Evolutionary conservation across 2,329 filamentous ascomycete species (phyloP).

Genomic region (Calonectria naviculata): DNA sequence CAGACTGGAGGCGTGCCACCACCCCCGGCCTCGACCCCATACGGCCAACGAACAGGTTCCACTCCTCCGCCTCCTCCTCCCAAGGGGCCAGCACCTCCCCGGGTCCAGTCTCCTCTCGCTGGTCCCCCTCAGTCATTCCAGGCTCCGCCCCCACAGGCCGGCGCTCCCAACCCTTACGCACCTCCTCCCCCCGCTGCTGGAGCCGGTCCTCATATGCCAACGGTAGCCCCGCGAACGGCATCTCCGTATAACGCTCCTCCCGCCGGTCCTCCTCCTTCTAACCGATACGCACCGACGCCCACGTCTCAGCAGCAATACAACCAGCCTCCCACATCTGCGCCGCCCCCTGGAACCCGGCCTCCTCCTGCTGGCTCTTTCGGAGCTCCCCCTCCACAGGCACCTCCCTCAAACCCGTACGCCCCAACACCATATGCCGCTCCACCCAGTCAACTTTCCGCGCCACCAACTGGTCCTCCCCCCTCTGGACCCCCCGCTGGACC

Average conservation of each 20-base stretch:
- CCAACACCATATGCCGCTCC: slow-evolving; percentile 61
- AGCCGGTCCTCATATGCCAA: slow-evolving; percentile 67
- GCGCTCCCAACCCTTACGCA: slow-evolving; percentile 67
- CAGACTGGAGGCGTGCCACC: slow-evolving; percentile 70
- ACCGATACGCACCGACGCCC: slow-evolving; percentile 79
- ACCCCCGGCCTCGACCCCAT: slow-evolving; percentile 62
- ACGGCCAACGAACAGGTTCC: slow-evolving; percentile 69
- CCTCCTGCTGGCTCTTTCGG: slow-evolving; percentile 58
- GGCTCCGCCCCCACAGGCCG: slow-evolving; percentile 61
- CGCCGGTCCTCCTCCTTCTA: slow-evolving; percentile 73
- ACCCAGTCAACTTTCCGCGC: slow-evolving; percentile 49
- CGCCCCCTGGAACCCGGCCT: slow-evolving; percentile 57
- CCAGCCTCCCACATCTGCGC: slow-evolving; percentile 53
- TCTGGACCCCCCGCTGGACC: slow-evolving; percentile 47
- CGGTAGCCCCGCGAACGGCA: slow-evolving; percentile 76
- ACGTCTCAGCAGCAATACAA: slow-evolving; percentile 62
- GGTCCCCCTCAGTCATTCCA: slow-evolving; percentile 62
- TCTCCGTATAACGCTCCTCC: slow-evolving; percentile 91
- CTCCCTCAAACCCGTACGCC: slow-evolving; percentile 68
- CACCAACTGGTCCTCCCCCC: slow-evolving; percentile 54
- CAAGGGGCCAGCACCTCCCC: slow-evolving; percentile 77
- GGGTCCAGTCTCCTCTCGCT: slow-evolving; percentile 78
- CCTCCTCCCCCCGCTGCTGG: slow-evolving; percentile 72
- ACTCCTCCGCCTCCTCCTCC: slow-evolving; percentile 86
- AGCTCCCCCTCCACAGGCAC: slow-evolving; percentile 58